Base-by-base conservation (phyloP, 306 rosid genomes). In the Begonia peltatifolia region DNA sequence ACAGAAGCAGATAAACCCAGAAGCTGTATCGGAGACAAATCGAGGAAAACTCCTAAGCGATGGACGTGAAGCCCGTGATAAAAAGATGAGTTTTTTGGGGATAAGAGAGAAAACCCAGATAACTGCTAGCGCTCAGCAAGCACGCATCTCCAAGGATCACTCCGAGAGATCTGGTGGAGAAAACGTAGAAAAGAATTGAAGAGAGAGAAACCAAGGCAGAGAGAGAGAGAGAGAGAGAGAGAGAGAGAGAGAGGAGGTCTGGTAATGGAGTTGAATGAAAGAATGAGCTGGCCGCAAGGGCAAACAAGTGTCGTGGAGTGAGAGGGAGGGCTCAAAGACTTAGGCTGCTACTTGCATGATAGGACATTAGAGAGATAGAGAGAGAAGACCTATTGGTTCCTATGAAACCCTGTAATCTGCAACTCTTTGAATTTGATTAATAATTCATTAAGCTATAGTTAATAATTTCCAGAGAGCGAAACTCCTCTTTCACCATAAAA, bases 111-210 rank as follows among this genome's bases (percentile, higher is more conserved):
- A 52, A 50, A 50, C 56, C 35, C 44, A 20, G 35, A 49, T 12
- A 41, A 17, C 54, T 41, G 58, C 53, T 47, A 58, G 23, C 60
- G 66, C 43, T 61, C 63, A 71, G 17, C 46, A 54, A 58, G 70
- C 73, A 68, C 78, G 81, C 74, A 69, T 71, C 65, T 63, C 76
- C 73, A 63, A 43, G 69, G 80, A 63, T 66, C 51, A 51, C 52
- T 59, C 58, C 60, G 63, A 79, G 93, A 84, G 93, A 88, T 88
- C 87, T 79, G 89, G 74, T 47, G 66, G 67, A 65, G 67, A 73
- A 78, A 74, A 69, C 76, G 70, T 60, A 58, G 73, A 17, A 71
- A 65, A 72, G 57, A 41, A 14, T 13, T 1, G 53, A 23, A 54
- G 65, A 30, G 38, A 30, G 36, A 30, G 38, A 30, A 30, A 30